phyloP scores from a whole-genome alignment of 1,139 yeast species.

The Saccharomyces hybrid region DNA sequence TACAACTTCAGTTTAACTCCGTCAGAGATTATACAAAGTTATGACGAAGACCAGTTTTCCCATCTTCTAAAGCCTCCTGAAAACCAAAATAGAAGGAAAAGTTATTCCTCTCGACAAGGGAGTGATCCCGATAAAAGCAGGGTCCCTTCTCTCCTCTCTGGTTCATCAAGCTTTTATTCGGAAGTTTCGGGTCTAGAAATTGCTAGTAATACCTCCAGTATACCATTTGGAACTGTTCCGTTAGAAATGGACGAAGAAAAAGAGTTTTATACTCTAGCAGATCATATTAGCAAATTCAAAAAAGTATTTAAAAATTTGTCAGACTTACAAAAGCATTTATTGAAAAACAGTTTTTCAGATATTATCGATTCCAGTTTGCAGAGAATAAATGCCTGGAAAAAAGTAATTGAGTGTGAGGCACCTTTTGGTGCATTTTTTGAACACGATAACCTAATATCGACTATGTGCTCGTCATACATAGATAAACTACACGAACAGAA shows the following conservation, averaged over 20 bases:
- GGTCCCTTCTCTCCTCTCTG: constrained; percentile 5
- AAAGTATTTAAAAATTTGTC: constrained; percentile 12
- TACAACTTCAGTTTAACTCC: constrained; percentile 24
- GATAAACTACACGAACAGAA: constrained; percentile 20
- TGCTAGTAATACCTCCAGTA: not conserved
- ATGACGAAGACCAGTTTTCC: constrained; percentile 6
- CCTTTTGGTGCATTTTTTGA: constrained; percentile 4
- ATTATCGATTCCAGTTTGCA: constrained; percentile 13
- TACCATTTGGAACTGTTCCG: not conserved
- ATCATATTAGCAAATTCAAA: constrained; percentile 19
- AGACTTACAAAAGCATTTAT: constrained; percentile 8
- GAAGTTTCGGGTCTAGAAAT: constrained; percentile 1
- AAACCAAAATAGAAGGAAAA: not conserved
- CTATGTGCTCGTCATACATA: constrained; percentile 16
- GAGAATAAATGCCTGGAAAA: constrained; percentile 19
- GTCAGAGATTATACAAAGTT: constrained; percentile 24
- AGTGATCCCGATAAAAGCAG: not conserved
- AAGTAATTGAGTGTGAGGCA: constrained; percentile 14
- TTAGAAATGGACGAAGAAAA: not conserved
- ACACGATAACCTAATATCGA: constrained; percentile 6
- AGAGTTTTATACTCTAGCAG: constrained; percentile 12
- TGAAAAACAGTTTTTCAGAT: constrained; percentile 8
- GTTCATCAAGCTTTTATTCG: constrained; percentile 15
- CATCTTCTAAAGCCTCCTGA: constrained; percentile 2
- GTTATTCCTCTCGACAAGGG: not conserved